These are phyloP conservation scores for Penicillium ucsense DNA, from an alignment of 495 filamentous ascomycete genomes.

Conservation along the genomic window DNA sequence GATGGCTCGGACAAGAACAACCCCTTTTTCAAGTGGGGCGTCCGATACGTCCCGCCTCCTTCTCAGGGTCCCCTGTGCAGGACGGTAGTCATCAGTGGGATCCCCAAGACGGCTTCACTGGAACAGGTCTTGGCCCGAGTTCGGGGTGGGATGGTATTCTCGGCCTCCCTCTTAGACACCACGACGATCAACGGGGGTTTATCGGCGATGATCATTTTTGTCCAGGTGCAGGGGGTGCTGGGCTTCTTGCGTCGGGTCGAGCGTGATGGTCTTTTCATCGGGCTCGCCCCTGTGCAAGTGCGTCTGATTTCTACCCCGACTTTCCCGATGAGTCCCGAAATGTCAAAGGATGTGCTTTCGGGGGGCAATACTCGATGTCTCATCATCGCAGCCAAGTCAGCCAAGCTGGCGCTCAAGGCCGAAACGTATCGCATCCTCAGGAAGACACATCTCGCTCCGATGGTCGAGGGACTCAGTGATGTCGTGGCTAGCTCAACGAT, in stretches of 20 bases:
- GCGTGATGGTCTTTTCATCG: constrained; percentile 7
- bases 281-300: constrained; percentile 8
- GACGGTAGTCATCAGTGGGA: constrained; percentile 21
- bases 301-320: constrained; percentile 24
- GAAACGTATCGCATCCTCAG: constrained; percentile 1
- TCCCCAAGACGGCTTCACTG: constrained; percentile 14
- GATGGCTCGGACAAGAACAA: constrained; percentile 10
- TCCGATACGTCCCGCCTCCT: constrained; percentile 21
- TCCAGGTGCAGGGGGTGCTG: constrained; percentile 15
- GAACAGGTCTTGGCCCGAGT: constrained; percentile 16
- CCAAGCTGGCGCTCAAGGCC: neutral
- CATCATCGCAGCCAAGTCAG: neutral
- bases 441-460: neutral
- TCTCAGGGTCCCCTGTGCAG: constrained; percentile 16
- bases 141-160: constrained; percentile 19
- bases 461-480: constrained; percentile 18
- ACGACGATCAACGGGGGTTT: constrained; percentile 15
- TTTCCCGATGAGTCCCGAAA: constrained; percentile 15
- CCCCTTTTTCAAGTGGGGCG: constrained; percentile 23
- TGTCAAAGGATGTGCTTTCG: constrained; percentile 10
- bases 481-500: constrained; percentile 3
- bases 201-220: constrained; percentile 23
- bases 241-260: constrained; percentile 8
- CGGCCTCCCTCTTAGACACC: constrained; percentile 20
- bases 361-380: constrained; percentile 22